phyloP scores from a whole-genome alignment of 345 rosid species.

The rapeseed (Brassica napus) region DNA sequence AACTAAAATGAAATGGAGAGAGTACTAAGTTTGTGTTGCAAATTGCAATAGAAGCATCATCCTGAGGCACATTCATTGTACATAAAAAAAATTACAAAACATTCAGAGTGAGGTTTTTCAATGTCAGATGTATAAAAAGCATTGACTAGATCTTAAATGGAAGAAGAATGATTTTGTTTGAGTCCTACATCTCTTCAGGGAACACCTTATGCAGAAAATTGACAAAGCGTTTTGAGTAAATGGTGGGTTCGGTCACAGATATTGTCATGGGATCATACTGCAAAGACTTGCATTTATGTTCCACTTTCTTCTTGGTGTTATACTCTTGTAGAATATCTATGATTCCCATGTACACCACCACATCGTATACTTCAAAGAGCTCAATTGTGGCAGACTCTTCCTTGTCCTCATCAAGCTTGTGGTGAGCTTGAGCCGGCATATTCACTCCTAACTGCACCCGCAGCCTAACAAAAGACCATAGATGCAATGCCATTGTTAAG shows the following conservation, averaged over 20 bases:
- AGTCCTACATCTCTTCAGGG: conserved; percentile 43
- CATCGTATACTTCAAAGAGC: conserved; percentile 83
- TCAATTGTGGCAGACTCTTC: conserved; percentile 60
- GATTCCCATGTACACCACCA: conserved; percentile 89
- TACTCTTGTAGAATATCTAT: conserved; percentile 89
- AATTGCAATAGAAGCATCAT: neutral
- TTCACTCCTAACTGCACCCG: conserved; percentile 91
- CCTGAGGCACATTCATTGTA: conserved; percentile 4
- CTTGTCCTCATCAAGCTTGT: conserved; percentile 51
- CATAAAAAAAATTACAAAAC: conserved; percentile 1
- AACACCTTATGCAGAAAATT: conserved; percentile 71
- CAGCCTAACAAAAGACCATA: conserved; percentile 43
- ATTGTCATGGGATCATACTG: conserved; percentile 60
- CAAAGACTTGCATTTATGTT: conserved; percentile 72
- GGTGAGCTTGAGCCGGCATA: conserved; percentile 94
- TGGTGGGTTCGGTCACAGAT: conserved; percentile 67
- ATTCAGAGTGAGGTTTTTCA: conserved; percentile 8
- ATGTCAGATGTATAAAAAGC: conserved; percentile 16
- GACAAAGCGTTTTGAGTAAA: conserved; percentile 72
- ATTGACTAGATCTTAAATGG: neutral
- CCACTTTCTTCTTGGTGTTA: conserved; percentile 71
- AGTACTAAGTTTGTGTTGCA: conserved; percentile 6
- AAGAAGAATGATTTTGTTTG: conserved; percentile 3
- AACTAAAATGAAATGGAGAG: too few species aligned
- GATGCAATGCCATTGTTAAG: conserved; percentile 9